Conservation (phyloP, 371 early-diverging fungal genomes). For the Dinochytrium kinnereticum region DNA sequence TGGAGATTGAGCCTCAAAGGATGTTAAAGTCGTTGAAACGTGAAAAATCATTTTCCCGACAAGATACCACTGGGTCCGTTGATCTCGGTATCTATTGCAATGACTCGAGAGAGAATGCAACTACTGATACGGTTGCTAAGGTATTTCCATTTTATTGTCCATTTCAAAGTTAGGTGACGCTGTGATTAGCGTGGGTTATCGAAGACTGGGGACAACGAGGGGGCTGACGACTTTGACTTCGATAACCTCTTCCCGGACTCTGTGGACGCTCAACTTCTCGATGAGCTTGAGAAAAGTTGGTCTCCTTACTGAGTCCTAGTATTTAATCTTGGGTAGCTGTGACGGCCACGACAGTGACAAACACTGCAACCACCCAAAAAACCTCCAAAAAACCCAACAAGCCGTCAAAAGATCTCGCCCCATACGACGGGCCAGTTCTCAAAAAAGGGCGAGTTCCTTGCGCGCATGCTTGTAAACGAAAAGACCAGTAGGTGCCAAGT, state of each 20-base stretch:
- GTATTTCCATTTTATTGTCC: too few relatives aligned
- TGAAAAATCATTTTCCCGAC: too few relatives aligned
- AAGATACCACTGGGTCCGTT: background rate
- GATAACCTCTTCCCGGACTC: background rate
- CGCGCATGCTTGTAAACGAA: conserved; percentile 44
- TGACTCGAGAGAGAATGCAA: background rate
- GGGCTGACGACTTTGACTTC: conserved; percentile 3
- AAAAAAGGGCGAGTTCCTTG: conserved; percentile 42
- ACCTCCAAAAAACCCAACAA: too few relatives aligned
- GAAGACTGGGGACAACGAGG: too few relatives aligned
- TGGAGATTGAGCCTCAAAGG: background rate
- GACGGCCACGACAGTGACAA: background rate
- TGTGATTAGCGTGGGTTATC: too few relatives aligned
- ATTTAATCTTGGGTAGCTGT: background rate
- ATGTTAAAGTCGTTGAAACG: too few relatives aligned
- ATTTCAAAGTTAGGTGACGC: too few relatives aligned
- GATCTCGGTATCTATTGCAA: conserved; percentile 6
- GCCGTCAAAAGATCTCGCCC: too few relatives aligned
- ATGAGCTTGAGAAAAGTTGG: conserved; percentile 1
- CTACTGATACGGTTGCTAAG: background rate
- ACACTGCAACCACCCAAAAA: too few relatives aligned
- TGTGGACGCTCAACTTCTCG: background rate
- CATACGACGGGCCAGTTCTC: too few relatives aligned
- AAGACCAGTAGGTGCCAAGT: conserved; percentile 43
- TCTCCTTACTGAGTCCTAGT: too few relatives aligned